Percentiles rank a stretch among this genome's conserved stretches.
Evolutionary conservation across 805 yeast genomes (phyloP).

Genomic region (Metschnikowia lunata): DNA sequence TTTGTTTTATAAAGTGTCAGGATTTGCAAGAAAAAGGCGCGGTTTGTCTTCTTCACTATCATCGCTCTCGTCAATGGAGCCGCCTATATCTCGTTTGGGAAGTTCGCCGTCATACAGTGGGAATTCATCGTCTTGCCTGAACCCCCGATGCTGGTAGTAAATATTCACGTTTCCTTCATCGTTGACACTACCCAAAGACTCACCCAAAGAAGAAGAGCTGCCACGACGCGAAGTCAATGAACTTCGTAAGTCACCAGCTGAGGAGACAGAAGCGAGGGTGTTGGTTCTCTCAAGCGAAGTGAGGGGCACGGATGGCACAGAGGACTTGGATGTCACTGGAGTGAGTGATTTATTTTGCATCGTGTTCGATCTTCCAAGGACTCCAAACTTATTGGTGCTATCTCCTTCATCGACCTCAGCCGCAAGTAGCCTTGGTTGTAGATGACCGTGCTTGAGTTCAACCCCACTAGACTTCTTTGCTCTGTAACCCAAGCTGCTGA

Average conservation of each 20-base stretch:
- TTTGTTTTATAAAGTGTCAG: constrained; percentile 28
- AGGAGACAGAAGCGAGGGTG: constrained; percentile 23
- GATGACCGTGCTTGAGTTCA: constrained; percentile 59
- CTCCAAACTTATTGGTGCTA: constrained; percentile 13
- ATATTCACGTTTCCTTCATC: constrained; percentile 25
- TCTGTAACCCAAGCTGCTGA: constrained; percentile 6
- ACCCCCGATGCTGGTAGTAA: constrained; percentile 41
- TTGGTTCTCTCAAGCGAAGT: constrained; percentile 21
- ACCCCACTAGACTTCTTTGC: constrained; percentile 39
- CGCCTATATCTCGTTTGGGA: constrained; percentile 7
- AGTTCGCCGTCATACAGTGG: constrained; percentile 7
- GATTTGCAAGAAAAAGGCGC: constrained; percentile 54
- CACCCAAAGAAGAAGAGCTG: constrained; percentile 20
- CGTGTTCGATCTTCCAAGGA: constrained; percentile 8
- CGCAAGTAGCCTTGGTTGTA: constrained; percentile 64
- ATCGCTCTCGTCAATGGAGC: constrained; percentile 14
- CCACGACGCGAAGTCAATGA: constrained; percentile 18
- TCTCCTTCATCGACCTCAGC: constrained; percentile 62
- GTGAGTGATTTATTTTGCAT: constrained; percentile 9
- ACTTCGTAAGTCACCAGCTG: constrained; percentile 18
- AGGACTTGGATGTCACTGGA: constrained; percentile 13
- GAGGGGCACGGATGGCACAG: constrained; percentile 9
- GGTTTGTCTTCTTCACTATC: constrained; percentile 36
- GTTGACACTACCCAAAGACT: constrained; percentile 29
- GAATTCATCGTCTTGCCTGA: constrained; percentile 12